phyloP scores from a whole-genome alignment of 257 asterid genomes.

The Solanum gandarillasii region DNA sequence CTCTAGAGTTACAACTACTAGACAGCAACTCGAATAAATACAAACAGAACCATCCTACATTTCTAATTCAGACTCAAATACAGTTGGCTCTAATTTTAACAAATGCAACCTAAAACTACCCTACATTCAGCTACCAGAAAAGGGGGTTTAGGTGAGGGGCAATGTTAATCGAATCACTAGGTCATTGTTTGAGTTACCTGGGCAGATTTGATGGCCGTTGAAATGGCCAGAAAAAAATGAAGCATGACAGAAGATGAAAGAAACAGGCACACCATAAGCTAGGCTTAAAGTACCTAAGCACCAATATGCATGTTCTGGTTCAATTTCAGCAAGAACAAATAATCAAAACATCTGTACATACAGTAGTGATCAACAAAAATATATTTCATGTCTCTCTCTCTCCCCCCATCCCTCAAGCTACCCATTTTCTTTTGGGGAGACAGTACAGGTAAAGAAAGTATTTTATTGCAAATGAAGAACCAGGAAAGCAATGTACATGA shows the following conservation, averaged over 20 bases:
- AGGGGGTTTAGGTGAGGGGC: not conserved
- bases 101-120: not conserved
- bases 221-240: not conserved
- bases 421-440: not conserved
- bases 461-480: not conserved
- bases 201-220: conserved; percentile 60
- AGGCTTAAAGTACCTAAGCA: not conserved
- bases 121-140: not conserved
- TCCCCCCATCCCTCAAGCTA: not conserved
- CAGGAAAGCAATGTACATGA: not conserved
- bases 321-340: not conserved
- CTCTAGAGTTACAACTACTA: not conserved
- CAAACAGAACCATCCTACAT: not conserved
- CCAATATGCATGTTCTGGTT: not conserved
- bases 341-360: not conserved
- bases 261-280: not conserved
- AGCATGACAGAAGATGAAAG: not conserved
- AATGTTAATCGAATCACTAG: not conserved
- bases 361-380: not conserved
- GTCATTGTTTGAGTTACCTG: conserved; percentile 26
- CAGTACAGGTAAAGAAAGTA: not conserved
- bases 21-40: not conserved
- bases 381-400: not conserved
- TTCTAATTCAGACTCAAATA: not conserved
- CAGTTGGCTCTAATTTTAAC: not conserved